Base-by-base conservation (phyloP, 176 grass and related monocot genomes). In the Juncus inflexus region DNA sequence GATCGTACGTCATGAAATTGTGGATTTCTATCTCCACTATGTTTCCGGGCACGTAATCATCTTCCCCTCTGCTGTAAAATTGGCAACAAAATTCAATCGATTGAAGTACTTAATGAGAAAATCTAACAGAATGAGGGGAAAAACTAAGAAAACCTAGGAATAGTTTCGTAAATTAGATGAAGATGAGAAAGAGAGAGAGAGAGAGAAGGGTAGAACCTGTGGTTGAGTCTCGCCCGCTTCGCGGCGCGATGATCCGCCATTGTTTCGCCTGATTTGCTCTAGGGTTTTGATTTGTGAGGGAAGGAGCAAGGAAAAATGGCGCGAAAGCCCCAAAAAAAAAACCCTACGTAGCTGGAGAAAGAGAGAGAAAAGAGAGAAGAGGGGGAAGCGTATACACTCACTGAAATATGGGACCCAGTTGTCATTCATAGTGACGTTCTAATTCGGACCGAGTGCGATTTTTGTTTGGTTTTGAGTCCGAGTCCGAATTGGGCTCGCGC, bases 1-100 rank as follows among this genome's bases (percentile, higher is more conserved):
- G 84, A 52, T 89, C 88, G 61, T 92, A 92, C 38, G 94, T 99
- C 94, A 99, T 92, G 72, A 99, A 89, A 55, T 86, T 99, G 70
- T 76, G 58, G 36, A 89, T 84, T 79, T 99, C 94, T 52, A 99
- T 90, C 69, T 99, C 88, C 4, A 90, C 68, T 70, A 99, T 90
- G 77, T 92, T 99, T 42, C 94, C 94, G 11, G 88, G 82, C 50
- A 91, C 84, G 47, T 89, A 97, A 72, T 89, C 92, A 53, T 89
- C 94, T 8, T 97, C 88, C 37, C 80, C 94, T 16, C 87, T 86
- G 76, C 3, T 51, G 14, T 11, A 35, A 66, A n/a, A 13, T 63
- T 12, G 45, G n/a, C 40, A 15, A 9, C 28, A 42, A 7, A 15
- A 50, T 42, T 50, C 11, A 52, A 60, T 37, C 35, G 15, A 67